Base-by-base conservation (phyloP, 1,284 basidiomycete genomes). In the Microbotryum scabiosae region DNA sequence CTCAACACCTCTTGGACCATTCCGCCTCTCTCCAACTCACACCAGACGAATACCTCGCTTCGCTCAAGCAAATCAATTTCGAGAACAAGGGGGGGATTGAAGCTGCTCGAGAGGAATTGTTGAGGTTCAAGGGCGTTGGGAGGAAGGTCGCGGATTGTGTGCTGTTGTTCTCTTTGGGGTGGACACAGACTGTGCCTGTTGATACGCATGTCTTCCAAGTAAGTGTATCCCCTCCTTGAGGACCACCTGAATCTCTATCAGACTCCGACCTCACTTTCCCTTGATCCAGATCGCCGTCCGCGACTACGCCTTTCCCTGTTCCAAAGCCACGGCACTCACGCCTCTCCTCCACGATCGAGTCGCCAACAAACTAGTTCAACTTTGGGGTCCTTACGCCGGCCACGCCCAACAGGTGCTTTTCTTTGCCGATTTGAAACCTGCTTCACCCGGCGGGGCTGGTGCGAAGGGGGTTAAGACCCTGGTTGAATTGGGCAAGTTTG, bases 131-230 rank as follows among this genome's bases (percentile, higher is more conserved):
- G 50, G 96, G 96, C 0, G 90, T 99, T 0, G 96, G 96, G 1
- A 82, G 91, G 43, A 99, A 99, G 75, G 92, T 97, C 1, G 90
- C 89, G 1, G 94, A 97, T 73, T 99, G 96, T 72, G 81, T 98
- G 41, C 77, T 97, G 57, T 78, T 99, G 26, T 97, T 98, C 88
- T 91, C 90, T 68, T 75, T 97, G 59, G 90, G 97, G 75, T 91
- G 96, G 81, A 87, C 77, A 67, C 85, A 88, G 62, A 83, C 90
- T 10, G 82, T 96, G 14, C 93, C 93, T 3, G 87, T 96, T 52
- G 92, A 97, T 72, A 94, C 91, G 0, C 92, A 96, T 72, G 86
- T 96, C 18, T 80, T 87, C 66, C 69, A 69, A 43, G 62, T 65
- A 8, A 2, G 62, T 49, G 9, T 25, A 56, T 10, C 7, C 56